Evolutionary conservation across 2,329 filamentous ascomycete species (phyloP), one percentile per base, ranked within the genome.

Genomic region (Talaromyces sp.): DNA sequence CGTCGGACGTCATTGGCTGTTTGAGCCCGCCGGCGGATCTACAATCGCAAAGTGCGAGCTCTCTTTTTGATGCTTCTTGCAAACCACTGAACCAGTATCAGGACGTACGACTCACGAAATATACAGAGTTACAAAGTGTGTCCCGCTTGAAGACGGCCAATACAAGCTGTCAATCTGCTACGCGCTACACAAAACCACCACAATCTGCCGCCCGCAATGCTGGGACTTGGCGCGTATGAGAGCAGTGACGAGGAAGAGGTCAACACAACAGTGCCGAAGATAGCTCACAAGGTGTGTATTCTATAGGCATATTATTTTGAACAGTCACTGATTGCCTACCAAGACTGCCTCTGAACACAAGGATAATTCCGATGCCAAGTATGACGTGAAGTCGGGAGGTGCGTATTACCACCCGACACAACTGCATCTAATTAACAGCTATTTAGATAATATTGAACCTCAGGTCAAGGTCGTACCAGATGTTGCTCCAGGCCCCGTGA

Each of bases 171-270:
- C 6, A 25, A n/a, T 17, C 49, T 4, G 27, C 3, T 53, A 10
- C 10, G 13, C 11, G 22, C 4, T 1, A 17, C 49, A 27, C 1
- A 53, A 30, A 30, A 28, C 4, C 25, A n/a, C 49, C 28, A n/a
- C 17, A 17, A 32, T 13, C 22, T n/a, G 10, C 19, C 44, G 28
- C 28, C 19, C 19, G 68, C 64, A 55, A 77, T 79, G 77, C 69
- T 78, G 49, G 75, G 73, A 33, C 73, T 81, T 17, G 75, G 68
- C 27, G 73, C 69, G 39, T 81, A 81, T 65, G 75, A 74, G 53
- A 80, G 77, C 64, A 80, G 77, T 65, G 78, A 76, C 63, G 78
- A 79, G 52, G 78, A 80, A 59, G 77, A 80, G 59, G 67, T 67
- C 52, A 67, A 69, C 19, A 53, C 58, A 28, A 62, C 67, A 52